Base-by-base conservation (phyloP, 305 asterid species). In the Andrographis paniculata region DNA sequence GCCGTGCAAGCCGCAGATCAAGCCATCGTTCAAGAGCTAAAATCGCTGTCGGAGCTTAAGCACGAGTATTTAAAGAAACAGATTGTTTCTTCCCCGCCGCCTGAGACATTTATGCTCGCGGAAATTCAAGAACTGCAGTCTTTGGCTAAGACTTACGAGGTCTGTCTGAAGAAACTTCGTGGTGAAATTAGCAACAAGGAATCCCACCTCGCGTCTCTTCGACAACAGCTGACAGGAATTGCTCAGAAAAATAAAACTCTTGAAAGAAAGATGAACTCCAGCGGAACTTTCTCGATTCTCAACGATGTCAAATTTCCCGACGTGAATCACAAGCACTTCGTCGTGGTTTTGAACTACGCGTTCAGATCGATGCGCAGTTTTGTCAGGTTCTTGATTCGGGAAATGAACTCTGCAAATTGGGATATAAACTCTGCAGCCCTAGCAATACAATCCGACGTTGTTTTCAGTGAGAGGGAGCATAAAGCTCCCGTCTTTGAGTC, bases 111-210 rank as follows among this genome's bases (percentile, higher is more conserved):
- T 12, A 76, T 86, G 92, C 92, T 91, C 1, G 94, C 98, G 1
- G 98, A 91, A 61, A 91, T 91, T 61, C 96, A 78, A 43, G 98
- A 91, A 21, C 98, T 86, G 71, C 96, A 91, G 73, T 70, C 92
- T 20, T 20, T 91, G 47, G 80, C 83, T 95, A 91, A 80, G 82
- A 83, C 95, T 1, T 91, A 86, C 17, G 96, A 91, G 55, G 78
- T 91, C 36, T 85, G 95, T 3, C 85, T 86, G 96, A 85, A 74
- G 80, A 89, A 89, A 75, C 72, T 89, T 94, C 87, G 76, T 62
- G 66, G 70, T 0, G 96, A 86, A n/a, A 75, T 80, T 20, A 94
- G 82, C 6, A 43, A 6, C 31, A 85, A 67, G 67, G 95, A 67
- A 19, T 14, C 60, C 0, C 64, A 31, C 6, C 39, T 77, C 19